phyloP scores from a whole-genome alignment of 2,329 filamentous ascomycete genomes.

The Colletotrichum scovillei region DNA sequence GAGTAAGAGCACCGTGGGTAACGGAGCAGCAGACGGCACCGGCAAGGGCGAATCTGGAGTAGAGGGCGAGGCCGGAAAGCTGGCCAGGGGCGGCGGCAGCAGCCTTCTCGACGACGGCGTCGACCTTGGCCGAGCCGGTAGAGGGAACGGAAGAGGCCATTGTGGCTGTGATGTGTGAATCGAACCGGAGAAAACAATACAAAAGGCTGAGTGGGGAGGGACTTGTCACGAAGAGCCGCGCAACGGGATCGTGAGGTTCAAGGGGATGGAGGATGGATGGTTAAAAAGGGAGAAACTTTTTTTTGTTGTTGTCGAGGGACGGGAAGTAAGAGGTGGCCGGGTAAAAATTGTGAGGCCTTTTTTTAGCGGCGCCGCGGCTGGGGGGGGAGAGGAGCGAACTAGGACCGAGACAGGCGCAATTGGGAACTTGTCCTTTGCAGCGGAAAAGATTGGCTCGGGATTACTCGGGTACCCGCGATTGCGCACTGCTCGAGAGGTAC shows the following conservation, averaged over 20 bases:
- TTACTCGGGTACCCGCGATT: constrained; percentile 36
- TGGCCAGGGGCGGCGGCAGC: constrained; percentile 54
- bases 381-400: constrained; percentile 3
- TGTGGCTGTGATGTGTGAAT: constrained; percentile 43
- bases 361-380: constrained; percentile 35
- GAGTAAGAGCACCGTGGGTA: constrained; percentile 96
- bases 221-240: constrained; percentile 34
- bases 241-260: constrained; percentile 35
- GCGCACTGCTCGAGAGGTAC: background rate
- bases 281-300: constrained; percentile 20
- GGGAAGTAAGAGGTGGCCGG: constrained; percentile 5
- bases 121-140: constrained; percentile 57
- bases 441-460: constrained; percentile 36
- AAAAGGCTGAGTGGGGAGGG: constrained; percentile 49
- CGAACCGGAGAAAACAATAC: constrained; percentile 39
- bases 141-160: constrained; percentile 54
- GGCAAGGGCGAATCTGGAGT: constrained; percentile 96
- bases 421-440: constrained; percentile 34
- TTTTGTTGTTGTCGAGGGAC: constrained; percentile 22
- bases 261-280: background rate
- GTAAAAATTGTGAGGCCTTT: constrained; percentile 36
- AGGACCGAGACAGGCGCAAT: constrained; percentile 10
- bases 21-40: constrained; percentile 98
- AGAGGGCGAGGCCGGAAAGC: constrained; percentile 73
- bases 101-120: constrained; percentile 55